Evolutionary conservation across 2,329 filamentous ascomycete genomes (phyloP).

Genomic region (Apiospora pterosperma): DNA sequence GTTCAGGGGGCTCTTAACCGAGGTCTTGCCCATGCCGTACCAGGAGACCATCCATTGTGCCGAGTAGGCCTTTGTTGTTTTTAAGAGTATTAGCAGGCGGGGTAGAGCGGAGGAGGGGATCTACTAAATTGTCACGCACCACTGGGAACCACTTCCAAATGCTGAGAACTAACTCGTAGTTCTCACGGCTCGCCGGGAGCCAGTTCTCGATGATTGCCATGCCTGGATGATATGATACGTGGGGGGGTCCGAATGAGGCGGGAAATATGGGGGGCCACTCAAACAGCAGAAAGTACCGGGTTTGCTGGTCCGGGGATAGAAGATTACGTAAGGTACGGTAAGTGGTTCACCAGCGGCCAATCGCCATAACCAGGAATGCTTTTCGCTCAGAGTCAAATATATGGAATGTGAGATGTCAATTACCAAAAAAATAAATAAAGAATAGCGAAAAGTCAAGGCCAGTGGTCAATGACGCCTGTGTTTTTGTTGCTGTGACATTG

Average conservation of each 20-base stretch:
- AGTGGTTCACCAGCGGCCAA: not conserved
- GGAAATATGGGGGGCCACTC: not conserved
- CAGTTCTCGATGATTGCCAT: constrained; percentile 51
- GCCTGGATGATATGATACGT: constrained; percentile 3
- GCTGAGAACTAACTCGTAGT: constrained; percentile 41
- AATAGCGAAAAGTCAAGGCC: not conserved
- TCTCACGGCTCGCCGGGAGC: constrained; percentile 55
- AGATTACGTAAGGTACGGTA: not conserved
- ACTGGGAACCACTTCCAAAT: constrained; percentile 2
- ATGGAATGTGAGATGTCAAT: not conserved
- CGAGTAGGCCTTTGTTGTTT: constrained; percentile 56
- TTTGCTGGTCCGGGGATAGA: not conserved
- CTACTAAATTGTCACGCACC: not conserved
- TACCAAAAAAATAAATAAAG: not conserved
- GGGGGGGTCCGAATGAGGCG: not conserved
- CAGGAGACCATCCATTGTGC: constrained; percentile 74
- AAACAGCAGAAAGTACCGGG: not conserved
- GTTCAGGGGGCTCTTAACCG: constrained; percentile 70
- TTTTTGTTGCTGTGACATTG: not conserved
- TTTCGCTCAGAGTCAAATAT: not conserved
- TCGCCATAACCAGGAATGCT: not conserved
- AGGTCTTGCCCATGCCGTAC: constrained; percentile 94
- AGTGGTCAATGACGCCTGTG: not conserved
- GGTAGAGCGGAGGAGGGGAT: not conserved
- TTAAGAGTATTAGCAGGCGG: constrained; percentile 8